Percentiles rank a stretch among this genome's conserved stretches.
Conservation (phyloP, 768 basidiomycete genomes). For the Termitomyces sp. region DNA sequence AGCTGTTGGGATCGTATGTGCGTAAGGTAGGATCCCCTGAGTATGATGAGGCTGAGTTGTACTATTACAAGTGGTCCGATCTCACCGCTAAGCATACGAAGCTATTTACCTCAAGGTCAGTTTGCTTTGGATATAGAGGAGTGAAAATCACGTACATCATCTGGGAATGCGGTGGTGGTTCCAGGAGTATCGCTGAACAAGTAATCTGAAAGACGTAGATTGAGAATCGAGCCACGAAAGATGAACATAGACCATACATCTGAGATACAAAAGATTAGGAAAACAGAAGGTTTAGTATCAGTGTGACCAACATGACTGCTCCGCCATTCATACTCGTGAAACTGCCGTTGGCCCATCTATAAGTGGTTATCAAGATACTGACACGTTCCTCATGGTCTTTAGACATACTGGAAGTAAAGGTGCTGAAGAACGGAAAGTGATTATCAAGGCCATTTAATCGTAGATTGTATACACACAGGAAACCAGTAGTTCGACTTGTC, state of each 20-base stretch:
- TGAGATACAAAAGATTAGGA: conserved; percentile 11
- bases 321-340: conserved; percentile 42
- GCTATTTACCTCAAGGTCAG: conserved; percentile 27
- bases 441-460: background rate
- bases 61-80: background rate
- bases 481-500: conserved; percentile 56
- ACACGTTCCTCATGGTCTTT: background rate
- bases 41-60: background rate
- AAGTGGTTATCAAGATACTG: background rate
- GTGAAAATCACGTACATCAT: conserved; percentile 36
- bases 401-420: conserved; percentile 47
- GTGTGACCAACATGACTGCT: conserved; percentile 38
- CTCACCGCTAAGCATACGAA: conserved; percentile 51
- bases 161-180: conserved; percentile 50
- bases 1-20: conserved; percentile 41
- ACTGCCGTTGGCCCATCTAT: conserved; percentile 45
- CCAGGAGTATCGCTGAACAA: conserved; percentile 44
- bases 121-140: background rate
- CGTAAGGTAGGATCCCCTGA: conserved; percentile 42
- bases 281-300: background rate
- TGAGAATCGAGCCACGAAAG: background rate
- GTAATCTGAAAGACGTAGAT: conserved; percentile 35
- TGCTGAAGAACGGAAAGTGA: conserved; percentile 28
- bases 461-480: conserved; percentile 32
- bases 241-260: conserved; percentile 24